Evolutionary conservation across 2,329 filamentous ascomycete genomes (phyloP).

Genomic region (Cytospora piceicola): DNA sequence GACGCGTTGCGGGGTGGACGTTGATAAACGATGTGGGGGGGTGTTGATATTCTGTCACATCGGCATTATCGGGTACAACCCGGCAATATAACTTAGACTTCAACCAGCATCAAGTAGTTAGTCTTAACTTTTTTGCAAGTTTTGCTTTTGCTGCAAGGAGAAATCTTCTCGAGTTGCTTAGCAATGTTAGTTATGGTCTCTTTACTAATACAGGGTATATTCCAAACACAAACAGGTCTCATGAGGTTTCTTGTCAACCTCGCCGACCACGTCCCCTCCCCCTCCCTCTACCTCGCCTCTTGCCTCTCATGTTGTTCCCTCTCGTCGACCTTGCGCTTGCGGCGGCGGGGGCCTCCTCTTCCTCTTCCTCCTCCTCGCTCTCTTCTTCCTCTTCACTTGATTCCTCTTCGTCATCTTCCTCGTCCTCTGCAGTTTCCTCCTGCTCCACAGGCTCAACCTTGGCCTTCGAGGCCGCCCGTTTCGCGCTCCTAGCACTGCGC

Average conservation of each 20-base stretch:
- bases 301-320: slow-evolving; percentile 42
- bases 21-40: slow-evolving; percentile 17
- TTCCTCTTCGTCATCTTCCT: slow-evolving; percentile 40
- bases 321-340: slow-evolving; percentile 44
- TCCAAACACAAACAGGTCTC: slow-evolving; percentile 1
- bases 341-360: slow-evolving; percentile 44
- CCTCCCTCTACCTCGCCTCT: slow-evolving; percentile 41
- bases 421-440: slow-evolving; percentile 40
- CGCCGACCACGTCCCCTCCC: slow-evolving; percentile 33
- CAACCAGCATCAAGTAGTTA: background rate
- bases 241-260: background rate
- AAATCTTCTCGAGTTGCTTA: background rate
- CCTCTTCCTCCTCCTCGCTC: slow-evolving; percentile 39
- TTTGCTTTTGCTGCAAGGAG: background rate
- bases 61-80: slow-evolving; percentile 1
- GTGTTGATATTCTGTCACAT: slow-evolving; percentile 4
- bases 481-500: slow-evolving; percentile 48
- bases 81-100: background rate
- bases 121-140: background rate
- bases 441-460: slow-evolving; percentile 43
- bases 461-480: slow-evolving; percentile 47
- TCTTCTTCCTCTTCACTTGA: slow-evolving; percentile 44
- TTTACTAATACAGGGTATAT: slow-evolving; percentile 29
- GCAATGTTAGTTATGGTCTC: background rate
- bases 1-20: slow-evolving; percentile 24